Evolutionary conservation across 2,329 filamentous ascomycete species (phyloP), one percentile per base, ranked within the genome.

Genomic region (Furcasterigmium sp.): DNA sequence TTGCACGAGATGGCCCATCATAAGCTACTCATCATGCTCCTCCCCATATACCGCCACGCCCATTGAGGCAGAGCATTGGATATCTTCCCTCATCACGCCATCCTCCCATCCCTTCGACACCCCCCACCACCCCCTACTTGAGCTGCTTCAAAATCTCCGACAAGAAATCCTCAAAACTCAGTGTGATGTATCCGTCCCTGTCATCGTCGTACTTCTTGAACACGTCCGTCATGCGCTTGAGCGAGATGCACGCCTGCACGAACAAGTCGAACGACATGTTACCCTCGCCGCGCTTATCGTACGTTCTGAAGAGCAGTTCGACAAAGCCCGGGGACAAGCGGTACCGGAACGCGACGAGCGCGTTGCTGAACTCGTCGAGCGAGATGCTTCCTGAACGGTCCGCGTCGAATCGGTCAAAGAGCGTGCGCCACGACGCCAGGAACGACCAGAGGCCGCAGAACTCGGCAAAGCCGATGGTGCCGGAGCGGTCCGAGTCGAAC

Each of bases 171-270:
- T 90, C 85, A 56, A 91, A 91, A 60, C 84, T 87, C 42, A 91
- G 66, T 4, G 85, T 91, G 54, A 91, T 87, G 62, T 91, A 97
- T 2, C 93, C 93, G 66, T 97, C 93, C 34, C 93, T 80, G 64
- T 98, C 93, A 57, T 95, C 87, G 55, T 98, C 93, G 63, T 97
- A 98, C 67, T 91, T 91, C 76, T 98, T 98, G 64, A 98, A 98
- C 21, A 95, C 90, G 64, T 98, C 93, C 47, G 93, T 98, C 91
- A 98, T 97, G 55, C 93, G 80, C 78, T 97, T 96, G 57, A 98
- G 73, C 55, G 83, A 90, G 60, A 98, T 97, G 65, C 93, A 97
- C 41, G 89, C 89, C 73, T 98, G 93, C 48, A 98, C 93, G 58
- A 98, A 98, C 41, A 98, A 68, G 68, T 98, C 93, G 59, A 98